Evolutionary conservation across 2,329 filamentous ascomycete genomes (phyloP), one percentile per base, ranked within the genome.

Genomic region (Cordyceps sp.): DNA sequence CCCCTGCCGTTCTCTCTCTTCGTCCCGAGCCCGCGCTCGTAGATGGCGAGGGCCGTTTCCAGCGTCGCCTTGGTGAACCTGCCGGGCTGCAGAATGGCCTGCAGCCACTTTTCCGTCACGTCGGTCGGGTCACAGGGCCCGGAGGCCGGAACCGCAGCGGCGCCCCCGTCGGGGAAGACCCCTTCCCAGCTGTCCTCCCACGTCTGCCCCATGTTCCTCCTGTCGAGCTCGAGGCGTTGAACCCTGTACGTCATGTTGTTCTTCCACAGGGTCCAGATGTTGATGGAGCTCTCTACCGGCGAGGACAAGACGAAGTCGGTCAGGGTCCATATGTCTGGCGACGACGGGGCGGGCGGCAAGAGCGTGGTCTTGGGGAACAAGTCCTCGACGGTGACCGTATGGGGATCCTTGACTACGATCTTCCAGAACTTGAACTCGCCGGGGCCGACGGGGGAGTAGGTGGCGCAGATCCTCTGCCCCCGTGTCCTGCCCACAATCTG

Each of bases 401-500:
- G 64, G 42, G 68, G 68, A 33, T 76, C 70, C 41, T 75, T 70
- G 14, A 79, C 69, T 33, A 71, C 70, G n/a, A 73, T 55, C 40
- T 60, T 66, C 83, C 86, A 98, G 49, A 98, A 86, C 52, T 93
- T 96, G 65, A 98, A 96, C 48, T 88, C 78, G 23, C 90, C 81
- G 26, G 76, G 71, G 20, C 85, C 80, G 39, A 90, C 73, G 1
- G 90, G 88, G 10, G 86, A 94, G 53, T 85, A 93, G 8, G 84
- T 88, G 24, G 83, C 73, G 33, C 88, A 69, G 12, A 72, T 50
- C 25, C 66, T 59, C 33, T 61, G 61, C 13, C 69, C 69, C 18
- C 61, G 57, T 26, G 50, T 58, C 26, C 57, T 62, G 12, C 75
- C 71, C 33, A 86, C 64, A 14, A 93, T 62, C 34, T 78, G 75